phyloP scores from a whole-genome alignment of 148 eudicot genomes.

The Pharnaceum exiguum region DNA sequence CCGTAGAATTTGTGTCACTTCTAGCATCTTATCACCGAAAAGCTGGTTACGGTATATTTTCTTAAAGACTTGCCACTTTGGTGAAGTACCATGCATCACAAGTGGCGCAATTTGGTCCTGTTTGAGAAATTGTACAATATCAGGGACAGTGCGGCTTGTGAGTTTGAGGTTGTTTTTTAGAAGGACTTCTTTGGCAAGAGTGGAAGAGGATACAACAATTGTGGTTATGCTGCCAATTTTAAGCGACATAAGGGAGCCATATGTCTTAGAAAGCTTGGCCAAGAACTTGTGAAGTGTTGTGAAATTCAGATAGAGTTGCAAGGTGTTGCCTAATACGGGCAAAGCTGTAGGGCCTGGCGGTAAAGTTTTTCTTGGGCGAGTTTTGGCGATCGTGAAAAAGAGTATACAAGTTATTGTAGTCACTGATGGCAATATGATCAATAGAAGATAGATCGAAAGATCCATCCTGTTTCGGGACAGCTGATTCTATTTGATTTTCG shows the following conservation, averaged over 20 bases:
- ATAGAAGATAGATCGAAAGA: no score
- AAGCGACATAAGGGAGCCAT: slow-evolving; percentile 37
- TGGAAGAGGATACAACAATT: slow-evolving; percentile 27
- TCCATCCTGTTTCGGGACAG: no score
- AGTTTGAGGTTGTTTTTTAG: not conserved
- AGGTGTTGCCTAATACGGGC: slow-evolving; percentile 35
- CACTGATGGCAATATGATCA: no score
- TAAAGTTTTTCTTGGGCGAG: not conserved
- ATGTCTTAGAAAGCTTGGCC: slow-evolving; percentile 17
- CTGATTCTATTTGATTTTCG: no score
- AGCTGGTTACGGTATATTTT: no score
- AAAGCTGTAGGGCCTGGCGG: slow-evolving; percentile 34
- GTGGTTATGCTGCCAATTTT: slow-evolving; percentile 31
- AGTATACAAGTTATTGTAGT: no score
- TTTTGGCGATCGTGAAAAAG: not conserved
- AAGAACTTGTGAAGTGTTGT: slow-evolving; percentile 23
- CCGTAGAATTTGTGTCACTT: no score
- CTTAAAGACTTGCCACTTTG: not conserved
- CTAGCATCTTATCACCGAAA: no score
- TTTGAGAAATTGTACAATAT: not conserved
- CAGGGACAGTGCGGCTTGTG: slow-evolving; percentile 28
- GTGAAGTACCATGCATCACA: not conserved
- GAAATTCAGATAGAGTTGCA: slow-evolving; percentile 14
- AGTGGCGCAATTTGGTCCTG: not conserved
- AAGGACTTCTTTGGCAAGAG: slow-evolving; percentile 24